Percentiles rank a stretch among this genome's conserved stretches.
phyloP scores from a whole-genome alignment of 2,329 filamentous ascomycete species.

The Dothideomycetes sp. region DNA sequence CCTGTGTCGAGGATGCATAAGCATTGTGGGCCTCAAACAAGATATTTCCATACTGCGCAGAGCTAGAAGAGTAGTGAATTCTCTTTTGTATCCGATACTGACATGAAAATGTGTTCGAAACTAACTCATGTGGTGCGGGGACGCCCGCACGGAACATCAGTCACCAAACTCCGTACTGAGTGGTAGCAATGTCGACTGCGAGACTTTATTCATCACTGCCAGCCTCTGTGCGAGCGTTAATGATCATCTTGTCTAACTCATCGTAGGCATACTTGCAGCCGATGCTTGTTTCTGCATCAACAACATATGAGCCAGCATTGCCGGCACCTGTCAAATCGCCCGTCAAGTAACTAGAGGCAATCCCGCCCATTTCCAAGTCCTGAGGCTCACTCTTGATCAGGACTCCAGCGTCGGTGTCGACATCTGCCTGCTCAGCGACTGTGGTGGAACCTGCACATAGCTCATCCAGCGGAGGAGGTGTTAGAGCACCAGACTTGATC shows the following conservation, averaged over 20 bases:
- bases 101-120: too few relatives aligned
- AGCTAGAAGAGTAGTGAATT: too few relatives aligned
- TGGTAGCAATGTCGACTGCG: too few relatives aligned
- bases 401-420: neutral
- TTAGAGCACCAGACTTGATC: slow-evolving; percentile 4
- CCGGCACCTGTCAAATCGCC: neutral
- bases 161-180: too few relatives aligned
- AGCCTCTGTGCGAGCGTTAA: slow-evolving; percentile 1
- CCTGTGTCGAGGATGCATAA: too few relatives aligned
- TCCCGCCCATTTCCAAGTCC: slow-evolving; percentile 7
- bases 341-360: too few relatives aligned
- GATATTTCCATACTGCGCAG: too few relatives aligned
- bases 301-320: neutral
- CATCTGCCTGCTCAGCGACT: neutral
- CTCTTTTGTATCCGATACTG: too few relatives aligned
- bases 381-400: neutral
- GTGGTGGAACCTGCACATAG: neutral
- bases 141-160: too few relatives aligned
- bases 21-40: too few relatives aligned
- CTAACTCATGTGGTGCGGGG: too few relatives aligned
- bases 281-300: neutral
- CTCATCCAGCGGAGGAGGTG: slow-evolving; percentile 3
- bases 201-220: too few relatives aligned
- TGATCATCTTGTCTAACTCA: slow-evolving; percentile 8
- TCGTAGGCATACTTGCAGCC: slow-evolving; percentile 1